Evolutionary conservation across 2,329 filamentous ascomycete genomes (phyloP).

Genomic region (Orbilia blumenaviensis): DNA sequence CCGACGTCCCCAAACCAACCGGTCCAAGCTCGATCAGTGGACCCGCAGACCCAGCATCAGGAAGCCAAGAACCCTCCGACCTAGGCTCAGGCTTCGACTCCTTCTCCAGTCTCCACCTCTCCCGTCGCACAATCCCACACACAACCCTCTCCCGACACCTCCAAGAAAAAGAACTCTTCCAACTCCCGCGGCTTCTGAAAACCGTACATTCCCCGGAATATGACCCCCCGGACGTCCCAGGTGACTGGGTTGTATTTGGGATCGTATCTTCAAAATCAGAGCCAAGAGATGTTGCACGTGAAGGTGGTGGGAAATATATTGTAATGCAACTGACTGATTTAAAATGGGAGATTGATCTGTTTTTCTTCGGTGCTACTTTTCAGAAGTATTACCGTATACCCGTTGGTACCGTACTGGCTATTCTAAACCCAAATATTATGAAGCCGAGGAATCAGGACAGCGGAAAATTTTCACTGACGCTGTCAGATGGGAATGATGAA

Average conservation of each 20-base stretch:
- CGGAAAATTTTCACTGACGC: constrained; percentile 82
- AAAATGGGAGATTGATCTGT: constrained; percentile 89
- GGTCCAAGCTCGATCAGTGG: background rate
- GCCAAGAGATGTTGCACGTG: constrained; percentile 71
- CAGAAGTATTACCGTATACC: constrained; percentile 93
- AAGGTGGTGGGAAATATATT: constrained; percentile 86
- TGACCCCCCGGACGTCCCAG: constrained; percentile 79
- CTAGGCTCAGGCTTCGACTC: constrained; percentile 71
- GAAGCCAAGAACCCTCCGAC: constrained; percentile 11
- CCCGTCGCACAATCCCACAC: constrained; percentile 83
- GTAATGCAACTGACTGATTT: constrained; percentile 86
- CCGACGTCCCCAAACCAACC: background rate
- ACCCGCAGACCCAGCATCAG: background rate
- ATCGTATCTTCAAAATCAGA: constrained; percentile 89
- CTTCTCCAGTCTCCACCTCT: constrained; percentile 85
- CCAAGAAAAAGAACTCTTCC: constrained; percentile 77
- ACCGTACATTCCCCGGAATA: constrained; percentile 84
- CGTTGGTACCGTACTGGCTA: constrained; percentile 87
- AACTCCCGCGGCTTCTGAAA: constrained; percentile 81
- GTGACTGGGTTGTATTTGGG: constrained; percentile 88
- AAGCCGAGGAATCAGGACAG: constrained; percentile 78
- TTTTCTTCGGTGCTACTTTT: constrained; percentile 89
- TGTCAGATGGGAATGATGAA: constrained; percentile 74
- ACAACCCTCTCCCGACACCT: constrained; percentile 80
- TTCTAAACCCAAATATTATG: constrained; percentile 91